A percentile compares a stretch with the other conserved stretches of the same genome.
phyloP scores from a whole-genome alignment of 352 stramenopile species.

The Pythium phragmitis region DNA sequence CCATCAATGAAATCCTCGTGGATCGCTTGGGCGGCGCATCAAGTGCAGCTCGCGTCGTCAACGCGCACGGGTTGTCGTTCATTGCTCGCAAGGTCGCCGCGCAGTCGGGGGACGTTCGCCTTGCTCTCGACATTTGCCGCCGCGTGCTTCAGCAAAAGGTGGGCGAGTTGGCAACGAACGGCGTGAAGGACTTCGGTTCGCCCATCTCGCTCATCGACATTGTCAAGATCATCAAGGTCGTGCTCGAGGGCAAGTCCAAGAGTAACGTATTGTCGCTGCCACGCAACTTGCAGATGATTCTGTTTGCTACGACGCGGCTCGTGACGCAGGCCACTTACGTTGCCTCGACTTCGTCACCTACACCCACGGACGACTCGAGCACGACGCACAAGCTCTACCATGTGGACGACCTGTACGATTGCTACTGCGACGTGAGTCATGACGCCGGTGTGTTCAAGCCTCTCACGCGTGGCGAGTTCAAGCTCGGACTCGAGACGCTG shows the following conservation, averaged over 20 bases:
- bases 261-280: conserved; percentile 59
- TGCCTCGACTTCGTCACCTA: not conserved
- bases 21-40: conserved; percentile 59
- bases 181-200: conserved; percentile 11
- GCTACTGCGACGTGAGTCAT: conserved; percentile 70
- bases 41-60: conserved; percentile 49
- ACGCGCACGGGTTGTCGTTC: conserved; percentile 70
- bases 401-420: conserved; percentile 62
- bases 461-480: conserved; percentile 63
- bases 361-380: not conserved
- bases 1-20: conserved; percentile 73
- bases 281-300: conserved; percentile 80
- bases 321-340: conserved; percentile 19
- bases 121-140: conserved; percentile 73
- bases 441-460: conserved; percentile 66
- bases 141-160: conserved; percentile 66
- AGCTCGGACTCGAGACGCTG: conserved; percentile 61
- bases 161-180: conserved; percentile 20
- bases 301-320: conserved; percentile 64
- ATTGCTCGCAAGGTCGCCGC: conserved; percentile 80
- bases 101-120: conserved; percentile 69
- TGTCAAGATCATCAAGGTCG: conserved; percentile 67
- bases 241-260: conserved; percentile 63
- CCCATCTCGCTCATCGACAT: conserved; percentile 72
- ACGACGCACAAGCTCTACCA: conserved; percentile 36